Base-by-base conservation (phyloP, 2,329 filamentous ascomycete genomes). In the Aspergillus phoenicis region DNA sequence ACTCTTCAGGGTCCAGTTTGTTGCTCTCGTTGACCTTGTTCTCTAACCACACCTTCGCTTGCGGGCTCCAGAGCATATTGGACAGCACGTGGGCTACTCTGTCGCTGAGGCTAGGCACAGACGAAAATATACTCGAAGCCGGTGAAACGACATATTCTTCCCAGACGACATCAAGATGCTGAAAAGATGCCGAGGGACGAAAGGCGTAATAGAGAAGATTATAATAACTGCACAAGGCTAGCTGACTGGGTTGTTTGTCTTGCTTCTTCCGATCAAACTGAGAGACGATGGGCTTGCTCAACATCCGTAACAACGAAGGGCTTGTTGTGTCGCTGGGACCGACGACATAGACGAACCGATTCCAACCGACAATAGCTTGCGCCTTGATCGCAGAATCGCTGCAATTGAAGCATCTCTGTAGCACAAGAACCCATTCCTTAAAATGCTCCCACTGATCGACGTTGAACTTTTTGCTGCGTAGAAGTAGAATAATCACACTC, bases 301-400 rank as follows among this genome's bases (percentile, higher is more conserved):
- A 80, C 68, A 89, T 85, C 51, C 84, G 87, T 28, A 85, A 79
- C 68, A 90, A 81, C 1, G 81, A 81, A 5, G 78, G 78, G 5
- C 80, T 74, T 0, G 84, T 87, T 2, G 81, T 78, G 20, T 87
- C 83, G 65, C 89, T 87, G 0, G 88, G 84, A 57, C 89, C 84
- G 15, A 91, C 83, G 6, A 88, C 85, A 71, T 89, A 96, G 20
- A 95, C 85, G 48, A 97, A 87, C 57, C 91, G 89, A 68, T 91
- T 91, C 91, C 94, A 97, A 0, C 93, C 93, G 59, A 88, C 80
- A 69, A 94, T 92, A 22, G 93, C 91, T 69, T 96, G 88, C 13
- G 86, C 82, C 68, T 89, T 91, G 48, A 89, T 90, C 48, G 83
- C 79, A 3, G 83, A 78, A 64, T 97, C 91, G 56, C 85, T 85